phyloP scores from a whole-genome alignment of 2,329 filamentous ascomycete species.

The Onygenales sp. region DNA sequence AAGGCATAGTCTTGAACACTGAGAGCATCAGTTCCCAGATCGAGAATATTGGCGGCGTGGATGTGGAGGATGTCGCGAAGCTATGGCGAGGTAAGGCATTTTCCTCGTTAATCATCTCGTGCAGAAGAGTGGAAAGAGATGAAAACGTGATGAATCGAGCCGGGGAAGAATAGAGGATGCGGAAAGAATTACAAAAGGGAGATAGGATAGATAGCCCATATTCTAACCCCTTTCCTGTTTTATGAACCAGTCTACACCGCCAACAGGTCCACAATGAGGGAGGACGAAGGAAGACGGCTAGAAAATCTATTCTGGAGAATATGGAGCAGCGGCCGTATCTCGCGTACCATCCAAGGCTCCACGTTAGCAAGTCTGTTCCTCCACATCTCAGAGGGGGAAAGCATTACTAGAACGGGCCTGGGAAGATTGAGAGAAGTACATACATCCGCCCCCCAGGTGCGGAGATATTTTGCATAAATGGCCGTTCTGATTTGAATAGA shows the following conservation, averaged over 20 bases:
- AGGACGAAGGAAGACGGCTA: constrained; percentile 33
- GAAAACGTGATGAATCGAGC: neutral
- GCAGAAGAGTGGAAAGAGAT: neutral
- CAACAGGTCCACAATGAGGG: constrained; percentile 34
- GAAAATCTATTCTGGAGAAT: constrained; percentile 46
- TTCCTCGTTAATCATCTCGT: constrained; percentile 2
- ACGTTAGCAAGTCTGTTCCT: constrained; percentile 35
- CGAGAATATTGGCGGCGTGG: constrained; percentile 25
- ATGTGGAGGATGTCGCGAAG: constrained; percentile 31
- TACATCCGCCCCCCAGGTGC: neutral
- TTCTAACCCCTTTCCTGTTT: constrained; percentile 2
- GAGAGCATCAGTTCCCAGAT: constrained; percentile 28
- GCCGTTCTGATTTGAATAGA: constrained; percentile 1
- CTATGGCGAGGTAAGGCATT: constrained; percentile 40
- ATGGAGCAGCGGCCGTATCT: constrained; percentile 34
- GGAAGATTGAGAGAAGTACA: constrained; percentile 10
- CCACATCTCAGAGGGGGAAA: constrained; percentile 29
- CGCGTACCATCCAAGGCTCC: constrained; percentile 26
- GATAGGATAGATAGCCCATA: neutral
- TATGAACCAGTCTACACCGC: constrained; percentile 34
- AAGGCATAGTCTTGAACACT: constrained; percentile 30
- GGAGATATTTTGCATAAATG: neutral
- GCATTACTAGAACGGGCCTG: constrained; percentile 13
- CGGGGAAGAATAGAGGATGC: neutral
- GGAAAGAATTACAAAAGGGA: neutral